Conservation (phyloP, 306 rosid genomes). For the Cucurbita ficifolia region DNA sequence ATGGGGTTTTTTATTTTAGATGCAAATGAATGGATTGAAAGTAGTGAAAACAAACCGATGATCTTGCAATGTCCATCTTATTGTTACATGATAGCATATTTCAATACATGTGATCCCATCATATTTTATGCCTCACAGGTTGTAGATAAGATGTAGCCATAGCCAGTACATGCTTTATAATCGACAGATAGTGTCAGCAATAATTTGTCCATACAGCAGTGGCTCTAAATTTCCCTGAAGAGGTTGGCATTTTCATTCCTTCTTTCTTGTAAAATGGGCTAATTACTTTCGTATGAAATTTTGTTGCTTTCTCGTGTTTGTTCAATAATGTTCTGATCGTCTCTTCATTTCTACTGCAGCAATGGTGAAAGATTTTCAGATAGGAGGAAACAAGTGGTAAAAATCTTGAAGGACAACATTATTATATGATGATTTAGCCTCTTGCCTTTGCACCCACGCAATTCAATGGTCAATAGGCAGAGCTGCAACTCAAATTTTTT, state of each 20-base stretch:
- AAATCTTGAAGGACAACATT: neutral
- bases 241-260: neutral
- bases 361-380: neutral
- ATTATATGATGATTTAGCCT: neutral
- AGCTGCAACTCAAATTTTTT: neutral
- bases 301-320: neutral
- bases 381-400: neutral
- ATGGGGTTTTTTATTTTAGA: neutral
- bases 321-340: neutral
- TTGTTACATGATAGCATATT: neutral
- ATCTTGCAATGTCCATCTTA: neutral
- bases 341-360: neutral
- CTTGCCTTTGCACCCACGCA: neutral
- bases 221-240: neutral
- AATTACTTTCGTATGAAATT: neutral
- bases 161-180: neutral
- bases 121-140: neutral
- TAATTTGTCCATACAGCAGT: neutral
- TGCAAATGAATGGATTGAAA: neutral
- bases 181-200: neutral
- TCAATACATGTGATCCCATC: neutral
- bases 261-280: neutral
- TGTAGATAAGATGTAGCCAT: constrained; percentile 6
- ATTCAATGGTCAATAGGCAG: neutral
- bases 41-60: neutral